Percentiles rank a stretch among this genome's conserved stretches.
phyloP scores from a whole-genome alignment of 2,329 filamentous ascomycete species.

The Colletotrichum gigasporum region DNA sequence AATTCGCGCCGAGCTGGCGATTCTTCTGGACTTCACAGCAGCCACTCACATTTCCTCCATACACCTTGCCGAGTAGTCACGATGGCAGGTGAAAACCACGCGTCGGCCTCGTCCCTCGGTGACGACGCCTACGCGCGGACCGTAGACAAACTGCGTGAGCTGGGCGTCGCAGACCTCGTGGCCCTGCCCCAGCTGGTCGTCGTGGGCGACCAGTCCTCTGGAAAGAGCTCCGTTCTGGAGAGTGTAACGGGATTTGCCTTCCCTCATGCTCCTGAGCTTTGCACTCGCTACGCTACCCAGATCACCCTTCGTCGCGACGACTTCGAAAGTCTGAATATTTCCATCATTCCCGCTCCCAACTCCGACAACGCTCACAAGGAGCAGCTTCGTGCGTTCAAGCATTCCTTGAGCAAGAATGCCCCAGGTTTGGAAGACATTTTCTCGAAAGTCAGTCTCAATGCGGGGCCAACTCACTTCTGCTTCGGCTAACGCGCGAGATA shows the following conservation, averaged over 20 bases:
- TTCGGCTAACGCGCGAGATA: no score
- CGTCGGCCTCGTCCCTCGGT: conserved; percentile 1
- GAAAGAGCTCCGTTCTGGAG: conserved; percentile 86
- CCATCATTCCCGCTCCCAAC: conserved; percentile 48
- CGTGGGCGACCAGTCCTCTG: conserved; percentile 85
- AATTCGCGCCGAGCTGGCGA: no score
- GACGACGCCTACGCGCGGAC: background rate
- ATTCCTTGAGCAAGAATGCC: conserved; percentile 36
- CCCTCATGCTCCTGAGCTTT: conserved; percentile 53
- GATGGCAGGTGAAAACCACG: background rate
- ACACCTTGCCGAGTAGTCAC: background rate
- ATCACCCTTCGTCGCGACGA: conserved; percentile 53
- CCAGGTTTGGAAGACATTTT: conserved; percentile 49
- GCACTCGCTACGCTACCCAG: conserved; percentile 60
- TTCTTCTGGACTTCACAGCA: no score
- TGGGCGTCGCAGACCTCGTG: conserved; percentile 47
- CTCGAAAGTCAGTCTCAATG: conserved; percentile 48
- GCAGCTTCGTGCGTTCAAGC: conserved; percentile 38
- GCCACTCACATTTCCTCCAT: no score
- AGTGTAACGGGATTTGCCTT: conserved; percentile 62
- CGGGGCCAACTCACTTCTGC: no score
- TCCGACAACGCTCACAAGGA: conserved; percentile 30
- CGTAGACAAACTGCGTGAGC: conserved; percentile 53
- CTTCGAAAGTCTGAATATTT: conserved; percentile 45
- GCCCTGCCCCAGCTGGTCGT: conserved; percentile 73